phyloP scores from a whole-genome alignment of 2,329 filamentous ascomycete genomes.

The Zalaria sp. region DNA sequence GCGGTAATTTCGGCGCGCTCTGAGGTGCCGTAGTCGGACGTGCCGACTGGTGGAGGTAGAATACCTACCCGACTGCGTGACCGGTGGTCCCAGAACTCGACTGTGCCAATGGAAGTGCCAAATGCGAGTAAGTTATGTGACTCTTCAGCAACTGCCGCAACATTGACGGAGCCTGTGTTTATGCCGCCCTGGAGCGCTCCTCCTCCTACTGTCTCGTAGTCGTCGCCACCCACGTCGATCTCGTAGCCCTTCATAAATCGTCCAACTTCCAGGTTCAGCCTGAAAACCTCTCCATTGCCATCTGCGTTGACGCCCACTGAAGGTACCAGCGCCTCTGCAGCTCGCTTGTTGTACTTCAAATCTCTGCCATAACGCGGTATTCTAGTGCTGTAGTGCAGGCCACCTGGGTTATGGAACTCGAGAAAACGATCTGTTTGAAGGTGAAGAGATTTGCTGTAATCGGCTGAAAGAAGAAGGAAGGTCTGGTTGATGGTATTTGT shows the following conservation, averaged over 20 bases:
- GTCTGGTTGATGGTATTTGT: constrained; percentile 85
- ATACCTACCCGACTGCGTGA: constrained; percentile 70
- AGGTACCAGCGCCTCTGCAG: constrained; percentile 75
- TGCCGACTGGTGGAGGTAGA: constrained; percentile 42
- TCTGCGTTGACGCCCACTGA: constrained; percentile 77
- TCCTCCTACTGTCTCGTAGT: constrained; percentile 49
- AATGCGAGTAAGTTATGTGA: constrained; percentile 87
- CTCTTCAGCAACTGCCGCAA: constrained; percentile 70
- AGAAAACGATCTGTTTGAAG: constrained; percentile 82
- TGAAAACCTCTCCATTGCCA: constrained; percentile 80
- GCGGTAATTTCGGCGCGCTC: constrained; percentile 59
- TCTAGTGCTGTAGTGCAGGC: constrained; percentile 77
- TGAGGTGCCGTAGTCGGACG: constrained; percentile 13
- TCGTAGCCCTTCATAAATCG: constrained; percentile 92
- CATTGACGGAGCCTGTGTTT: constrained; percentile 72
- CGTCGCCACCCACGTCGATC: constrained; percentile 76
- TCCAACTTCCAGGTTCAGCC: constrained; percentile 80
- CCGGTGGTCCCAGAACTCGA: constrained; percentile 91
- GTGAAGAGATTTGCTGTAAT: constrained; percentile 90
- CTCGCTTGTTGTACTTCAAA: constrained; percentile 67
- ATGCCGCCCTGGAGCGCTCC: constrained; percentile 78
- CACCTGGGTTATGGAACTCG: constrained; percentile 83
- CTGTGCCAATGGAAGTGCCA: constrained; percentile 85
- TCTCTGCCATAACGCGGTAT: constrained; percentile 88
- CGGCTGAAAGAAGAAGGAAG: constrained; percentile 73